These are phyloP conservation scores for Ustilago lituana DNA, from an alignment of 1,284 basidiomycete species.

Conservation along the genomic window DNA sequence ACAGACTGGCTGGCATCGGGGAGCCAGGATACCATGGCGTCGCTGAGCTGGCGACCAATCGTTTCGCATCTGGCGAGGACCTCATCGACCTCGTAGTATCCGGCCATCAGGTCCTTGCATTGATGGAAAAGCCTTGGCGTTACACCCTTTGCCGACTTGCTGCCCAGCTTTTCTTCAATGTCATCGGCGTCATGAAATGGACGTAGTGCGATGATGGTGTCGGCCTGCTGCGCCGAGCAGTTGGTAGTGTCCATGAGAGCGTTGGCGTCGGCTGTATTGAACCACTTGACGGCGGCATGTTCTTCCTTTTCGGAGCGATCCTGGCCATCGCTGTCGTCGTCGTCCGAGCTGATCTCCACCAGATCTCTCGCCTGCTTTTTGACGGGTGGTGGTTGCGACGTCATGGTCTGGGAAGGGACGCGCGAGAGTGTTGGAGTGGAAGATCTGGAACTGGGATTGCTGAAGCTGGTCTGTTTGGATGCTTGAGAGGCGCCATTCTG, in stretches of 20 bases:
- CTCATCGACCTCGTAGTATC: slow-evolving; percentile 88
- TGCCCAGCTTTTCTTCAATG: slow-evolving; percentile 71
- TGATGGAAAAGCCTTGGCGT: slow-evolving; percentile 90
- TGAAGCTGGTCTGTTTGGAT: slow-evolving; percentile 10
- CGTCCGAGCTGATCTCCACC: slow-evolving; percentile 50
- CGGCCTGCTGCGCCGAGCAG: slow-evolving; percentile 83
- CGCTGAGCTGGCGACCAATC: slow-evolving; percentile 75
- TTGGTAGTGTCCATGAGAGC: slow-evolving; percentile 89
- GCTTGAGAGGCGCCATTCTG: slow-evolving; percentile 11
- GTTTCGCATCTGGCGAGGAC: slow-evolving; percentile 87
- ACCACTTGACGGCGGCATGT: slow-evolving; percentile 73
- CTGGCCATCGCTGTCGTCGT: slow-evolving; percentile 51
- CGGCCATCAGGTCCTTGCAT: slow-evolving; percentile 82
- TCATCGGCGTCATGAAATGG: slow-evolving; percentile 84
- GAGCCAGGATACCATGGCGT: slow-evolving; percentile 82
- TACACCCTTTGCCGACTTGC: slow-evolving; percentile 90
- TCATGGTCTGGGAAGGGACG: slow-evolving; percentile 5
- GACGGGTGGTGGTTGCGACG: background rate
- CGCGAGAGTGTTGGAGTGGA: slow-evolving; percentile 26
- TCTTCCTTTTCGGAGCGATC: slow-evolving; percentile 54
- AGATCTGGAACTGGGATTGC: slow-evolving; percentile 17
- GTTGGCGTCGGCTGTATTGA: slow-evolving; percentile 80
- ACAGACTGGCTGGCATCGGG: slow-evolving; percentile 62
- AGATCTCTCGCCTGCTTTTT: slow-evolving; percentile 16
- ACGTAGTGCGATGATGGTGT: slow-evolving; percentile 80